phyloP scores from a whole-genome alignment of 164 flowering plant genomes.

The Dillenia suffruticosa region DNA sequence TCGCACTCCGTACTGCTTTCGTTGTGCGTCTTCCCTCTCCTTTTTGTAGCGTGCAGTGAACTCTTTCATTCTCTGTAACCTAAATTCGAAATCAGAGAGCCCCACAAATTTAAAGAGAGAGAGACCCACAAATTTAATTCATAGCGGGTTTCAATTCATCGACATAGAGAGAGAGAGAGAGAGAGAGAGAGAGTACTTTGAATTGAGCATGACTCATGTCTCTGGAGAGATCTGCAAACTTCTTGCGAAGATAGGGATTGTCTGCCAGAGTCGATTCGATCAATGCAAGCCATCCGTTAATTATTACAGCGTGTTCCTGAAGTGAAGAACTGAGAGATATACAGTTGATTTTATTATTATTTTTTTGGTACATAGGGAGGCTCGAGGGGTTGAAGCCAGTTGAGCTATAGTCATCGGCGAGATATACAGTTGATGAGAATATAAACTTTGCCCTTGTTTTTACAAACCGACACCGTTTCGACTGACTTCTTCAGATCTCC shows the following conservation, averaged over 20 bases:
- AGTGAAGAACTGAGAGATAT: constrained; percentile 26
- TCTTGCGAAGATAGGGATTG: constrained; percentile 35
- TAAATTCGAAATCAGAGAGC: constrained; percentile 8
- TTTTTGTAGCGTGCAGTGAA: constrained; percentile 33
- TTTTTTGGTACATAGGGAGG: too few relatives aligned
- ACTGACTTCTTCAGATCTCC: constrained; percentile 29
- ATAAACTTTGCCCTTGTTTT: constrained; percentile 34
- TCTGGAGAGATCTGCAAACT: constrained; percentile 38
- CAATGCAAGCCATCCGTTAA: constrained; percentile 52
- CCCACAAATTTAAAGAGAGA: background rate
- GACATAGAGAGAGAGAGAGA: background rate
- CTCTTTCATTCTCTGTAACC: constrained; percentile 61
- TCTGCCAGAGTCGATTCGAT: constrained; percentile 29
- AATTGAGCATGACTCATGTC: constrained; percentile 52
- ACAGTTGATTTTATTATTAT: too few relatives aligned
- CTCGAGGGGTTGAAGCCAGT: too few relatives aligned
- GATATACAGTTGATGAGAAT: too few relatives aligned
- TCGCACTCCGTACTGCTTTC: constrained; percentile 61
- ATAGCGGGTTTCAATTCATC: background rate
- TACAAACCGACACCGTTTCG: constrained; percentile 26
- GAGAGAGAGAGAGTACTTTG: constrained; percentile 19
- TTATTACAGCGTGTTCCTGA: constrained; percentile 29
- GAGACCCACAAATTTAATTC: background rate
- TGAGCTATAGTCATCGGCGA: too few relatives aligned
- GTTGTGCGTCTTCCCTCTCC: constrained; percentile 30